Evolutionary conservation across 257 asterid species (phyloP).

Genomic region (Salvia hispanica): DNA sequence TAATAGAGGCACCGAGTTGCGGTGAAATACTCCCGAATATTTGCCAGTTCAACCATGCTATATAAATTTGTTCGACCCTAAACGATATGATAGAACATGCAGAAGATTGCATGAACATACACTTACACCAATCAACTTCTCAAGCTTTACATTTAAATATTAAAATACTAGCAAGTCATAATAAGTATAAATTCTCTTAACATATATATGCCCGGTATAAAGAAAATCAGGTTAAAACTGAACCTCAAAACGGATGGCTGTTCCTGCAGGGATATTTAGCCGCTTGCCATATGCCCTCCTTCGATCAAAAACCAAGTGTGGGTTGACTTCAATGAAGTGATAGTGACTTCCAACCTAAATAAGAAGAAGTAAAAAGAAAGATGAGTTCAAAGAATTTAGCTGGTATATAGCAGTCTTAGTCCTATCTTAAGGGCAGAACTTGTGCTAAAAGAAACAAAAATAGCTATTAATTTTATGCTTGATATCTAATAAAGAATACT

Average conservation of each 20-base stretch:
- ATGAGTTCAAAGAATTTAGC: slow-evolving; percentile 22
- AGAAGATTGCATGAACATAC: slow-evolving; percentile 25
- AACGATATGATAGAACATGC: slow-evolving; percentile 30
- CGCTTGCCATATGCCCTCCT: slow-evolving; percentile 77
- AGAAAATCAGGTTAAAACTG: slow-evolving; percentile 33
- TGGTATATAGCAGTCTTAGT: slow-evolving; percentile 20
- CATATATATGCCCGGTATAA: slow-evolving; percentile 15
- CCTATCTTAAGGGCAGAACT: slow-evolving; percentile 17
- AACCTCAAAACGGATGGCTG: slow-evolving; percentile 96
- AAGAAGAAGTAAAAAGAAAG: too few species aligned
- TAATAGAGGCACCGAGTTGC: slow-evolving; percentile 20
- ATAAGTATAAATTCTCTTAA: slow-evolving; percentile 14
- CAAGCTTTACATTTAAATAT: slow-evolving; percentile 10
- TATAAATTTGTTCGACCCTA: slow-evolving; percentile 13
- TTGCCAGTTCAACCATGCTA: slow-evolving; percentile 19
- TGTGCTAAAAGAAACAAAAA: slow-evolving; percentile 20
- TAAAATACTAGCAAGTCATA: slow-evolving; percentile 10
- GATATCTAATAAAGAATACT: not conserved
- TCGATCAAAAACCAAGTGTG: slow-evolving; percentile 77
- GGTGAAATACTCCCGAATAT: slow-evolving; percentile 3
- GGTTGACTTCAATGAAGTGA: slow-evolving; percentile 92
- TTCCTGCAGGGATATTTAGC: slow-evolving; percentile 92
- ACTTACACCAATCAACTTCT: slow-evolving; percentile 9
- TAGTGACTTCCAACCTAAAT: slow-evolving; percentile 97
- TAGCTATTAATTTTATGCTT: not conserved